These are phyloP conservation scores for Colletotrichum theobromicola DNA, from an alignment of 2,329 filamentous ascomycete genomes.

Conservation along the genomic window DNA sequence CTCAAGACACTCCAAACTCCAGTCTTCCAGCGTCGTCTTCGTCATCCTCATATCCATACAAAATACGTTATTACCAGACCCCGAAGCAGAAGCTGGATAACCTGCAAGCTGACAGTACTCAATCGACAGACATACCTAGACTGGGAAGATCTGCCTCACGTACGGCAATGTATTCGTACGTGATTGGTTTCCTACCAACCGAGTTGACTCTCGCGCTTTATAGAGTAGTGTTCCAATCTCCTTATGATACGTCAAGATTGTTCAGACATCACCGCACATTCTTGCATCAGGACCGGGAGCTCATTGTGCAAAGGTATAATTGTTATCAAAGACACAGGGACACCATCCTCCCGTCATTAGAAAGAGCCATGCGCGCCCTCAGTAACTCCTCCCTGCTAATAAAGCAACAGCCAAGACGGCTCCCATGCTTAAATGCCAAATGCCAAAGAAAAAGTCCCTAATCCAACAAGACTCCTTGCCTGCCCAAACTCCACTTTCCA, in stretches of 20 bases:
- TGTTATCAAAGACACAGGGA: not conserved
- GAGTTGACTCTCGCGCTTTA: not conserved
- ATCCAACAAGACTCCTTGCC: not conserved
- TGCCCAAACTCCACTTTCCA: not conserved
- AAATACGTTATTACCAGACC: not conserved
- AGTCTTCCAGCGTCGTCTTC: not conserved
- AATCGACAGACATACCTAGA: not conserved
- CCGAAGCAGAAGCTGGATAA: not conserved
- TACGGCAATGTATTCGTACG: too few species aligned
- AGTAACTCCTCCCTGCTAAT: not conserved
- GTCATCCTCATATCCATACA: not conserved
- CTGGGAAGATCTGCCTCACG: not conserved
- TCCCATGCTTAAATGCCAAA: not conserved
- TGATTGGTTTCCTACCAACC: not conserved
- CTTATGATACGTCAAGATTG: not conserved
- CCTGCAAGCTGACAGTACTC: not conserved
- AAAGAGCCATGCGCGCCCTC: not conserved
- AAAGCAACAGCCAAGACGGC: not conserved
- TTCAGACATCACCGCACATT: not conserved
- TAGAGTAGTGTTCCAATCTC: accelerated
- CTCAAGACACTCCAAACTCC: not conserved
- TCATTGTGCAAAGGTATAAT: not conserved
- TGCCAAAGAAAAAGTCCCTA: not conserved
- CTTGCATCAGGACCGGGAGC: not conserved
- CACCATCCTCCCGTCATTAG: not conserved